Conservation (phyloP, 176 grass and related monocot genomes). For the Juncus effusus region DNA sequence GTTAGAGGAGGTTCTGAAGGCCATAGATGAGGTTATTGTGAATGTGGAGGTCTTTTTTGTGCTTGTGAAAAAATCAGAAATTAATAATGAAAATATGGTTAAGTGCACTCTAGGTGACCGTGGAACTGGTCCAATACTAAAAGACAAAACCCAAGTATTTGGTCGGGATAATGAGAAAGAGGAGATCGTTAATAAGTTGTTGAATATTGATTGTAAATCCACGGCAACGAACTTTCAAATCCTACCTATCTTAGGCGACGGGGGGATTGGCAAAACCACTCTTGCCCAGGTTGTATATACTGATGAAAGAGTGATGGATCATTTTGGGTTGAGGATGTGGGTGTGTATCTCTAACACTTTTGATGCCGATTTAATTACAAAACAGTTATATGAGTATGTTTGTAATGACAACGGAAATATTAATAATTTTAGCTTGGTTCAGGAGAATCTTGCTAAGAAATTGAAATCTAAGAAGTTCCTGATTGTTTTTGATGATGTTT, state of each 20-base stretch:
- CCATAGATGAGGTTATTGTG: not conserved
- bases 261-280: constrained; percentile 37
- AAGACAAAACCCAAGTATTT: not conserved
- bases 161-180: constrained; percentile 26
- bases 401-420: not conserved
- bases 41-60: constrained; percentile 1
- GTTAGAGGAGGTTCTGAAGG: constrained; percentile 20
- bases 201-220: not conserved
- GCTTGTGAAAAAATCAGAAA: not conserved
- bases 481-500: constrained; percentile 42
- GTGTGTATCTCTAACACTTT: constrained; percentile 28
- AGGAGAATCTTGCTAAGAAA: not conserved
- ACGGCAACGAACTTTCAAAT: not conserved
- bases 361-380: constrained; percentile 13
- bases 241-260: constrained; percentile 15
- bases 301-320: constrained; percentile 10
- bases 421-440: constrained; percentile 14
- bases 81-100: not conserved
- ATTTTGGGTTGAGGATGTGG: constrained; percentile 37
- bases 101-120: not conserved
- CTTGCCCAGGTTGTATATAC: constrained; percentile 31
- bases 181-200: not conserved
- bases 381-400: constrained; percentile 25
- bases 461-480: constrained; percentile 21
- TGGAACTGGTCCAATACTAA: constrained; percentile 4